Evolutionary conservation across 2,329 filamentous ascomycete species (phyloP), one percentile per base, ranked within the genome.

Genomic region (Aspergillus uvarum): DNA sequence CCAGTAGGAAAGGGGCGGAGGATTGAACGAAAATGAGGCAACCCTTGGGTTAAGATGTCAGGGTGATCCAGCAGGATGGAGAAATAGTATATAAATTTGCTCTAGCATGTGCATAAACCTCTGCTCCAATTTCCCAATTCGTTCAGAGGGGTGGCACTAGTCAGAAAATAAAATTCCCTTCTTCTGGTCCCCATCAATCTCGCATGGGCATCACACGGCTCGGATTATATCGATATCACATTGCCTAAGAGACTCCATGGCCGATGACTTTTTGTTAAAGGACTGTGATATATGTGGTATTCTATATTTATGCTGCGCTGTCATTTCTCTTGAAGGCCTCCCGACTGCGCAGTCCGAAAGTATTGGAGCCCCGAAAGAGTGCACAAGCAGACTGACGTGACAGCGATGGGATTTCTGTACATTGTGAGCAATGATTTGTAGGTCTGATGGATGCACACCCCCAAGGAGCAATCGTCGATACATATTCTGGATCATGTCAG

Each of bases 401-500:
- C 11, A 16, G 32, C 12, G 14, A 4, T 35, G 0, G 32, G 4
- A 4, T 35, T 35, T 35, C 32, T 1, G 32, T 12, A 44, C 32
- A 44, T 44, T 44, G 12, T 19, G 14, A 19, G 16, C 38, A 44
- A 19, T 19, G 2, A 44, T 7, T 1, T 5, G n/a, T 48, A 35
- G n/a, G 14, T n/a, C 2, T 31, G 10, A 7, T 35, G 22, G 24
- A 12, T 47, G 14, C 14, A 59, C 19, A 31, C 68, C 51, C 14
- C 64, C 68, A 49, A 63, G 67, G 7, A 62, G 63, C 22, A 66
- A 59, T 58, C 66, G 68, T 38, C 67, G 65, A 35, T 64, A 69
- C 66, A 71, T 72, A 58, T 73, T 68, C 59, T 78, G 70, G 49
- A 74, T 72, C 47, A 68, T 65, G 8, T 74, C 75, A 57, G 77